These are phyloP conservation scores for Fraxinus greggii DNA, from an alignment of 305 asterid species.

Conservation along the genomic window DNA sequence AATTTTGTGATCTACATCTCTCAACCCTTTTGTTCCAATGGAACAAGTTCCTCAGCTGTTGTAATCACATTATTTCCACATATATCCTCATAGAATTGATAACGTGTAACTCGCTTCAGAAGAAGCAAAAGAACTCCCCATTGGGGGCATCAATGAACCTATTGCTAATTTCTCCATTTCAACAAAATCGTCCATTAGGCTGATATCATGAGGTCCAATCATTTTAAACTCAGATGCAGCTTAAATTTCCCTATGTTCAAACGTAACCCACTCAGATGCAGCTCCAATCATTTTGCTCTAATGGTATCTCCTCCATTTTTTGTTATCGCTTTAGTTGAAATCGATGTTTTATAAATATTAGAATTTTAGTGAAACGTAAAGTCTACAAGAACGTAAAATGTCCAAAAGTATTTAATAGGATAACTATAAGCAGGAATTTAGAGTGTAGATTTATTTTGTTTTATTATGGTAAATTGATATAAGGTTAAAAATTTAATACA, in stretches of 20 bases:
- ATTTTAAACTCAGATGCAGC: conserved; percentile 34
- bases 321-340: too few species aligned
- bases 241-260: conserved; percentile 18
- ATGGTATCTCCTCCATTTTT: too few species aligned
- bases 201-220: conserved; percentile 69
- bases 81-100: conserved; percentile 22
- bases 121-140: conserved; percentile 25
- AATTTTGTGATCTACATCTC: conserved; percentile 8
- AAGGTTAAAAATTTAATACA: too few species aligned
- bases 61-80: conserved; percentile 14
- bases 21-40: conserved; percentile 26
- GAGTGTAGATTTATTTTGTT: too few species aligned
- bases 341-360: too few species aligned
- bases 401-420: too few species aligned
- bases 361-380: too few species aligned
- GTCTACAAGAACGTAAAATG: too few species aligned
- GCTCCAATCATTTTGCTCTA: too few species aligned
- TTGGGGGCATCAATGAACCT: conserved; percentile 59
- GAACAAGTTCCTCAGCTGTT: conserved; percentile 43
- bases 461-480: too few species aligned
- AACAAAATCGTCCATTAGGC: conserved; percentile 90
- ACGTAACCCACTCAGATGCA: too few species aligned
- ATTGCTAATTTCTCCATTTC: conserved; percentile 95
- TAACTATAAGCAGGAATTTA: too few species aligned
- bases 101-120: conserved; percentile 25